Evolutionary conservation across 2,329 filamentous ascomycete species (phyloP).

Genomic region (Torrubiella hemipterigena): DNA sequence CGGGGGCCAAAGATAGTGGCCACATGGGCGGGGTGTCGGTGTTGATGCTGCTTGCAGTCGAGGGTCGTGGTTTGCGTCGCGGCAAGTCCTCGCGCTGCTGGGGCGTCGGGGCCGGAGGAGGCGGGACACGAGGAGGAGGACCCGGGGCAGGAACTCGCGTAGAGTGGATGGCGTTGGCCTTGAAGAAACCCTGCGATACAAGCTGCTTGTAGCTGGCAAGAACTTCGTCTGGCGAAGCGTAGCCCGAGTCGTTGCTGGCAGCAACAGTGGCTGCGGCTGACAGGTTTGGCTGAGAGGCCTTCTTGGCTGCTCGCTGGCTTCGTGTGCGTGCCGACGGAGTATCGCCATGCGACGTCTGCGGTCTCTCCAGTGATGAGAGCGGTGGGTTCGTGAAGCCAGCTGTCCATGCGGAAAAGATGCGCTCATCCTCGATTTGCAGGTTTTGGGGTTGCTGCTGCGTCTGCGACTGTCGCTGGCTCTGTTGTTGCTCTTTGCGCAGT

Average conservation of each 20-base stretch:
- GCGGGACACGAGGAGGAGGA: slow-evolving; percentile 3
- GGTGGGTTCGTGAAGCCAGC: slow-evolving; percentile 5
- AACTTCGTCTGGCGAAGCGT: slow-evolving; percentile 35
- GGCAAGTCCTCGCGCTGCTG: too few relatives aligned
- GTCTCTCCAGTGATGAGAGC: not conserved
- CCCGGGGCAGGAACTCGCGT: slow-evolving; percentile 29
- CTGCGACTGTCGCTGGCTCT: slow-evolving; percentile 12
- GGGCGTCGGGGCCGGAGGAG: slow-evolving; percentile 5
- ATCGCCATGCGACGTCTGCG: too few relatives aligned
- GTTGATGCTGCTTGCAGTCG: slow-evolving; percentile 2
- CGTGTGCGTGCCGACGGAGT: slow-evolving; percentile 4
- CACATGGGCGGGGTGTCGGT: slow-evolving; percentile 7
- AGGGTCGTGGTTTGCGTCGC: slow-evolving; percentile 7
- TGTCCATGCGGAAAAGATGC: too few relatives aligned
- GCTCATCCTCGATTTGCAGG: too few relatives aligned
- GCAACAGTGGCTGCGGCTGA: slow-evolving; percentile 2
- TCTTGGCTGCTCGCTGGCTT: too few relatives aligned
- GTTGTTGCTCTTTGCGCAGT: slow-evolving; percentile 15
- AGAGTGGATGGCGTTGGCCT: slow-evolving; percentile 44
- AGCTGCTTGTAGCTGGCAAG: slow-evolving; percentile 44
- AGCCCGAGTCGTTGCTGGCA: slow-evolving; percentile 10
- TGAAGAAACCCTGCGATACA: slow-evolving; percentile 46
- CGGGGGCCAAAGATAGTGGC: slow-evolving; percentile 13
- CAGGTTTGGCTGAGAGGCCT: slow-evolving; percentile 6
- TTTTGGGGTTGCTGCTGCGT: slow-evolving; percentile 6